Percentiles rank a stretch among this genome's conserved stretches.
Evolutionary conservation across 2,329 filamentous ascomycete species (phyloP).

Genomic region (Aspergillus terreus): DNA sequence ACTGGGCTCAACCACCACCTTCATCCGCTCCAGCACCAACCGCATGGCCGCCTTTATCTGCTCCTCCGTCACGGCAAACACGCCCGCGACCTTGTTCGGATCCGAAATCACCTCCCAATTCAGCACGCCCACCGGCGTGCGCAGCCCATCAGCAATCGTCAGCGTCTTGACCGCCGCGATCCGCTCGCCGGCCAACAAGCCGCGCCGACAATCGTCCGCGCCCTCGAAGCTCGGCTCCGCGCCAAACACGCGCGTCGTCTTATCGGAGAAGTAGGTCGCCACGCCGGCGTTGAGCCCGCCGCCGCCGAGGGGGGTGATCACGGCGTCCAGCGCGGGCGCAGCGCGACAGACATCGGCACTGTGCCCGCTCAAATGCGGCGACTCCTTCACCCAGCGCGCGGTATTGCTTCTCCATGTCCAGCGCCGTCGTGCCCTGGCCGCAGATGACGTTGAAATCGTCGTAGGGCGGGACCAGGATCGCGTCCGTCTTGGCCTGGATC

Average conservation of each 20-base stretch:
- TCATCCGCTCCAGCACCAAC: constrained; percentile 80
- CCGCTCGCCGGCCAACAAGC: constrained; percentile 61
- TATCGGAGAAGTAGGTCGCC: constrained; percentile 67
- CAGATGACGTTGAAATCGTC: constrained; percentile 89
- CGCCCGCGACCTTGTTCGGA: constrained; percentile 62
- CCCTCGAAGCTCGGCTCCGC: constrained; percentile 80
- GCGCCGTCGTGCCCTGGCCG: constrained; percentile 83
- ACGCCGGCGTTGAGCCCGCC: constrained; percentile 84
- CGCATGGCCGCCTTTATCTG: constrained; percentile 75
- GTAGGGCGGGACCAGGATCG: constrained; percentile 81
- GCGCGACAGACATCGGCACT: constrained; percentile 2
- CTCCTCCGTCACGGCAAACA: constrained; percentile 74
- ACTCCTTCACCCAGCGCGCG: constrained; percentile 46
- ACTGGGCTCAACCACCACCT: constrained; percentile 86
- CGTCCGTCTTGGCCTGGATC: constrained; percentile 68
- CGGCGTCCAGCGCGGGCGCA: constrained; percentile 58
- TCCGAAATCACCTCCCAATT: constrained; percentile 78
- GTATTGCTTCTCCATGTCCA: constrained; percentile 78
- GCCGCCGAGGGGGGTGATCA: constrained; percentile 81
- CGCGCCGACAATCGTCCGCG: constrained; percentile 75
- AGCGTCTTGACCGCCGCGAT: constrained; percentile 67
- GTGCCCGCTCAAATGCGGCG: constrained; percentile 25
- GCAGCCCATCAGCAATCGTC: constrained; percentile 83
- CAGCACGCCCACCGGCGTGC: constrained; percentile 72
- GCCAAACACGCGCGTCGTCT: constrained; percentile 74